Base-by-base conservation (phyloP, 441 rosid species). In the Pelargonium myrrhifolium region DNA sequence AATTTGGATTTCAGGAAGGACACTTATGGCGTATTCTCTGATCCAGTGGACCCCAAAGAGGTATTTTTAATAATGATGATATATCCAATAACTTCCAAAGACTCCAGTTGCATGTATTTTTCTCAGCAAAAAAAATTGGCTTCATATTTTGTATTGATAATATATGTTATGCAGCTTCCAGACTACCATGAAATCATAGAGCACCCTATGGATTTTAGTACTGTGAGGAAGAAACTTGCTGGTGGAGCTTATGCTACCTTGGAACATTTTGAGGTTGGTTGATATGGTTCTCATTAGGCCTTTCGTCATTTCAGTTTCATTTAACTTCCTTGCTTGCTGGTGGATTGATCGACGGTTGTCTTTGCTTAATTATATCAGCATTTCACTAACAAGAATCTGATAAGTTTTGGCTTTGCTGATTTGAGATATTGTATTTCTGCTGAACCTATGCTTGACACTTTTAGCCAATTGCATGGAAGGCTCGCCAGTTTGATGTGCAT, bases 151-250 rank as follows among this genome's bases (percentile, higher is more conserved):
- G 8, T 2, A 35, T 63, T 62, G 35, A 35, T 71, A 17, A 45
- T 67, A 12, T 64, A 10, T 65, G 53, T 4, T 40, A 17, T 65
- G 65, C 83, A 84, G 88, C 86, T 84, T 61, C 88, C 88, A 24
- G 88, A 82, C 72, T 84, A 84, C 70, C 76, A 67, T 69, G 86
- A 84, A 53, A 62, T 77, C 70, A 76, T 84, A 31, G 75, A 77
- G 72, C 77, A 80, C 70, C 86, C 86, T 7, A 84, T 84, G 88
- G 88, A 84, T 77, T 84, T 84, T 68, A 72, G 74, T 31, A 84
- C 88, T 10, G 69, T 80, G 69, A 75, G 80, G 77, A 79, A 74
- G 78, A 84, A 84, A 71, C 70, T 84, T 65, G 75, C 62, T 8
- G 35, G 70, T 56, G 82, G 82, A 61, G 81, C 67, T 18, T 84